Base-by-base conservation (phyloP, 2,329 filamentous ascomycete genomes). In the Stachybotrys chlorohalonatus region DNA sequence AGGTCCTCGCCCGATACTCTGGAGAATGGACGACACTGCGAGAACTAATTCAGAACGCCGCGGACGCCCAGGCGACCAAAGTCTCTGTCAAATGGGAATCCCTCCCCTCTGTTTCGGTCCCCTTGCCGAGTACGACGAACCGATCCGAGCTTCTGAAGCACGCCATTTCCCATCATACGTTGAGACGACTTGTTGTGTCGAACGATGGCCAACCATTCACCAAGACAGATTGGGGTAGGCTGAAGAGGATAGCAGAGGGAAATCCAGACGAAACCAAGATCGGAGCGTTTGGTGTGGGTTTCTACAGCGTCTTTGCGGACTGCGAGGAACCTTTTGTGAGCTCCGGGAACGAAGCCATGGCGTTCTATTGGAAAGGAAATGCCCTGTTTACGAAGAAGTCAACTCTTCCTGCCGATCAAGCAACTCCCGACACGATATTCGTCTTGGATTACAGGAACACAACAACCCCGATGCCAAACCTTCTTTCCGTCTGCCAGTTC, bases 331-430 rank as follows among this genome's bases (percentile, higher is more conserved):
- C 94, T 0, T 97, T 99, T 66, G 89, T 99, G 60, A 94, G 90
- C 61, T 97, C 93, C 1, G 94, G 94, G 1, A 83, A 81, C 58
- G 86, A 95, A 71, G 92, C 91, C 45, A 96, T 99, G 90, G 93
- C 93, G 0, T 99, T 99, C 67, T 99, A 96, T 75, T 99, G 94
- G 95, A 97, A 96, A 70, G 92, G 89, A n/a, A 97, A 97, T 69
- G 90, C 90, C 6, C 80, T 99, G 1, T 97, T 96, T 68, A 99
- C 95, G 30, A 87, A 92, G 63, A 89, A 90, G 62, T 79, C 94
- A 24, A 84, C 85, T 60, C 73, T 96, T 7, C 84, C 87, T 1
- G 77, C 83, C 49, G 82, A 82, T 30, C 80, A 90, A 64, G 73
- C 78, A 15, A 87, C 79, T 54, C 76, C 76, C 36, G 83, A 93